These are phyloP conservation scores for Hordeum marinum DNA, from an alignment of 176 grass and related monocot species.

Conservation along the genomic window DNA sequence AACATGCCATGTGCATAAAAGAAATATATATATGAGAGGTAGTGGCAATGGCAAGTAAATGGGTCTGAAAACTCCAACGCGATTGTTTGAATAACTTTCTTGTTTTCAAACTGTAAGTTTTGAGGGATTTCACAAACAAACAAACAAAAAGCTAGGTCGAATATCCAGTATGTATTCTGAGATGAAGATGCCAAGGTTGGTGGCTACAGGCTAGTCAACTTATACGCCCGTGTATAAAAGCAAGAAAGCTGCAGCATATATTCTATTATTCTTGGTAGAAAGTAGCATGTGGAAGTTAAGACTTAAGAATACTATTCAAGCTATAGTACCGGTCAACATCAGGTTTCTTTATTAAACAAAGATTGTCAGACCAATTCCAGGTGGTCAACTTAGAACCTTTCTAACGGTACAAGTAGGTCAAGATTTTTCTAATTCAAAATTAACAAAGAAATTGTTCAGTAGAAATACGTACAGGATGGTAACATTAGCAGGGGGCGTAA, in stretches of 20 bases:
- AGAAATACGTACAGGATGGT: constrained; percentile 61
- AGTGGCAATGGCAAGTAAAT: not conserved
- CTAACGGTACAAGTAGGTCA: not conserved
- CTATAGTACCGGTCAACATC: not conserved
- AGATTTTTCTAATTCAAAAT: not conserved
- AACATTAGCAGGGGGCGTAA: constrained; percentile 59
- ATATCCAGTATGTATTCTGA: not conserved
- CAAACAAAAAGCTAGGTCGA: not conserved
- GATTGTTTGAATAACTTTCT: not conserved
- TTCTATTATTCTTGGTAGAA: too few relatives aligned
- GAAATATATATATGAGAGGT: not conserved
- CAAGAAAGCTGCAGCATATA: not conserved
- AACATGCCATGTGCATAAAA: constrained; percentile 10
- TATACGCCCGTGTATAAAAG: not conserved
- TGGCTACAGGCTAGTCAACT: not conserved
- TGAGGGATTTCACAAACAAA: not conserved
- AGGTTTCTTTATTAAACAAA: not conserved
- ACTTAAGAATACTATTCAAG: not conserved
- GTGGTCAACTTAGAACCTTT: not conserved
- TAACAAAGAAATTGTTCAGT: not conserved
- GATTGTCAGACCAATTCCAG: not conserved
- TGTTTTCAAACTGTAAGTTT: not conserved
- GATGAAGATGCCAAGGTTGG: not conserved
- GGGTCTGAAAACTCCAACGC: not conserved
- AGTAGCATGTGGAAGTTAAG: too few relatives aligned